phyloP scores from a whole-genome alignment of 1,139 yeast genomes.

The Trichomonascaceae sp. region DNA sequence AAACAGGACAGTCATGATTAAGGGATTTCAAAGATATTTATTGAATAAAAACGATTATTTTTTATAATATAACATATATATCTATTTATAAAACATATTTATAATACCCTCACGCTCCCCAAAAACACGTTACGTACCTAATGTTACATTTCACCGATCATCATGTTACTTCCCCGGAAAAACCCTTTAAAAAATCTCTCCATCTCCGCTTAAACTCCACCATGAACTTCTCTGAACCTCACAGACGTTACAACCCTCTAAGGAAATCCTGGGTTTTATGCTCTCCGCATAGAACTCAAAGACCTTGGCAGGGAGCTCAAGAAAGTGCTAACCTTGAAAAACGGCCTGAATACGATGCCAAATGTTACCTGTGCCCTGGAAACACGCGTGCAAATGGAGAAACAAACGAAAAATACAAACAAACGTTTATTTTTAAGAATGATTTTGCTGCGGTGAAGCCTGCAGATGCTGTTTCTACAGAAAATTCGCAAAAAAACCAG shows the following conservation, averaged over 20 bases:
- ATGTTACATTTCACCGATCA: neutral
- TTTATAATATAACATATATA: too few species aligned
- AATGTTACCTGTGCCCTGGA: slow-evolving; percentile 71
- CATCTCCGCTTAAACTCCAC: neutral
- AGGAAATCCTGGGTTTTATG: slow-evolving; percentile 60
- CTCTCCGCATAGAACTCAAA: slow-evolving; percentile 71
- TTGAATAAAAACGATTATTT: too few species aligned
- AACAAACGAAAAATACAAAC: slow-evolving; percentile 49
- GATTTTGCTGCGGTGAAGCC: slow-evolving; percentile 61
- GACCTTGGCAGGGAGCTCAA: slow-evolving; percentile 79
- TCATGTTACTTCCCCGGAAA: neutral
- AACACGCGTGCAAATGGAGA: slow-evolving; percentile 55
- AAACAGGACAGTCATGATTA: slow-evolving; percentile 18
- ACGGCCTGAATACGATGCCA: slow-evolving; percentile 54
- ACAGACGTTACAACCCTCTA: slow-evolving; percentile 63
- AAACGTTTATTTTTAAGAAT: slow-evolving; percentile 57
- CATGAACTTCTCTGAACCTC: slow-evolving; percentile 36
- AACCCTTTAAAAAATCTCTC: neutral
- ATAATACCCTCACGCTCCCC: too few species aligned
- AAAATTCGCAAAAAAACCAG: slow-evolving; percentile 19
- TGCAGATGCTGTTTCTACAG: slow-evolving; percentile 15
- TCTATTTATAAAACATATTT: too few species aligned
- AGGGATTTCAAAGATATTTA: slow-evolving; percentile 8
- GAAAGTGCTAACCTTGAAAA: slow-evolving; percentile 44
- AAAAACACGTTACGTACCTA: slow-evolving; percentile 3